Conservation (phyloP, 768 basidiomycete genomes). For the Mycena haematopus region DNA sequence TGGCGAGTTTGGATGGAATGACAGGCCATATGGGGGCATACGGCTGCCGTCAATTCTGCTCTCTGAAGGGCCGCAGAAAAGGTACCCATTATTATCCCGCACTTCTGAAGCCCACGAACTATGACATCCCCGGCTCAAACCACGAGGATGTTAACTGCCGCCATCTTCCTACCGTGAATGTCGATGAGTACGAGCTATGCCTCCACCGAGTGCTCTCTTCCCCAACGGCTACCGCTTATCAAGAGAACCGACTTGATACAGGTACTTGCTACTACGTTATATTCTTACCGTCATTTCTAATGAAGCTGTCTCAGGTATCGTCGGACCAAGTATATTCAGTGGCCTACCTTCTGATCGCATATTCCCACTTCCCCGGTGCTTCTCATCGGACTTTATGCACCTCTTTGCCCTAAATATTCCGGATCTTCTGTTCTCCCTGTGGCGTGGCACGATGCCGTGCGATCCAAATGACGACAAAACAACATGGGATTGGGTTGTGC, state of each 20-base stretch:
- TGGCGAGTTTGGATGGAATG: neutral
- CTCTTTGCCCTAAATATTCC: slow-evolving; percentile 33
- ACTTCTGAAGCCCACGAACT: slow-evolving; percentile 35
- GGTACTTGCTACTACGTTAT: neutral
- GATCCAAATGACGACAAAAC: slow-evolving; percentile 30
- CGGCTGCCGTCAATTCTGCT: slow-evolving; percentile 43
- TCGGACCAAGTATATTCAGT: neutral
- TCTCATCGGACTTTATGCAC: slow-evolving; percentile 42
- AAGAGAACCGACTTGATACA: slow-evolving; percentile 30
- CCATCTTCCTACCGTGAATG: slow-evolving; percentile 37
- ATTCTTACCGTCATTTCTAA: neutral
- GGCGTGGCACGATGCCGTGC: slow-evolving; percentile 35
- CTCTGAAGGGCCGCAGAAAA: slow-evolving; percentile 41
- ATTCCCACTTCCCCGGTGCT: slow-evolving; percentile 32
- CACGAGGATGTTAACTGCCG: slow-evolving; percentile 36
- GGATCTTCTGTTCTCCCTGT: slow-evolving; percentile 28
- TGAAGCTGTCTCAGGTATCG: slow-evolving; percentile 18
- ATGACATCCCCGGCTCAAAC: slow-evolving; percentile 30
- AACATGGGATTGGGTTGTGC: slow-evolving; percentile 40
- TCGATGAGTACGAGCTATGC: slow-evolving; percentile 32
- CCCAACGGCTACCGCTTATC: slow-evolving; percentile 39
- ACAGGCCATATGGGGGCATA: slow-evolving; percentile 13
- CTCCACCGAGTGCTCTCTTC: slow-evolving; percentile 39
- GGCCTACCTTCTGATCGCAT: neutral
- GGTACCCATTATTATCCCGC: slow-evolving; percentile 42